phyloP scores from a whole-genome alignment of 2,329 filamentous ascomycete genomes.

The Fusarium citri region DNA sequence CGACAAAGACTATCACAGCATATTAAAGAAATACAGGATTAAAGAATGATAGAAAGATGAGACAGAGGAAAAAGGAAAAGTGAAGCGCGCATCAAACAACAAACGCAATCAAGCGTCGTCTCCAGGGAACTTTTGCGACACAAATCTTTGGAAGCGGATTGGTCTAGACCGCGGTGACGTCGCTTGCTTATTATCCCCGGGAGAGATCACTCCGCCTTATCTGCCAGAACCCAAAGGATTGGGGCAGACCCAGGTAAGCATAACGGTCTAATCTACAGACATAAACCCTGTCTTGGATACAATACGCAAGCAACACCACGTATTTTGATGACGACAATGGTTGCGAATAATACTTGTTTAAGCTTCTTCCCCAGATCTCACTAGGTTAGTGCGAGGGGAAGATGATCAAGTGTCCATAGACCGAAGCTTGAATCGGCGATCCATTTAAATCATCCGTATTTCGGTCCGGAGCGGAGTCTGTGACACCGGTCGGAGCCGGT shows the following conservation, averaged over 20 bases:
- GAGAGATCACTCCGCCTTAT: constrained; percentile 23
- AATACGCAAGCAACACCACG: constrained; percentile 28
- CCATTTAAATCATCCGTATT: neutral
- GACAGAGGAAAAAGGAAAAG: neutral
- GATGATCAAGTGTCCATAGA: too few relatives aligned
- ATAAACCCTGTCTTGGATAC: constrained; percentile 3
- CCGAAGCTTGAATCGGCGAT: constrained; percentile 16
- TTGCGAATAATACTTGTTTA: neutral
- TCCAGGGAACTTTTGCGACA: constrained; percentile 34
- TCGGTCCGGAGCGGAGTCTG: constrained; percentile 11
- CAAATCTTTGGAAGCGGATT: constrained; percentile 6
- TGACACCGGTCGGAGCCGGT: neutral
- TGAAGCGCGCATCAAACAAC: neutral
- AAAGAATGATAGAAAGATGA: neutral
- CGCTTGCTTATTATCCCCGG: constrained; percentile 5
- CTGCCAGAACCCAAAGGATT: neutral
- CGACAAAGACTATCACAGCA: neutral
- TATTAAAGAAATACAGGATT: constrained; percentile 7
- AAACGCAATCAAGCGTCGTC: constrained; percentile 19
- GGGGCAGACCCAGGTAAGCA: constrained; percentile 1
- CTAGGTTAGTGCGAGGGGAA: neutral
- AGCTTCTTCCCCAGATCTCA: neutral
- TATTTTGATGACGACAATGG: constrained; percentile 21
- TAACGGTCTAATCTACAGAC: neutral
- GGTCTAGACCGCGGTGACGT: constrained; percentile 25